Percentiles rank a stretch among this genome's conserved stretches.
phyloP scores from a whole-genome alignment of 2,329 filamentous ascomycete species.

The Helicocarpus griseus region DNA sequence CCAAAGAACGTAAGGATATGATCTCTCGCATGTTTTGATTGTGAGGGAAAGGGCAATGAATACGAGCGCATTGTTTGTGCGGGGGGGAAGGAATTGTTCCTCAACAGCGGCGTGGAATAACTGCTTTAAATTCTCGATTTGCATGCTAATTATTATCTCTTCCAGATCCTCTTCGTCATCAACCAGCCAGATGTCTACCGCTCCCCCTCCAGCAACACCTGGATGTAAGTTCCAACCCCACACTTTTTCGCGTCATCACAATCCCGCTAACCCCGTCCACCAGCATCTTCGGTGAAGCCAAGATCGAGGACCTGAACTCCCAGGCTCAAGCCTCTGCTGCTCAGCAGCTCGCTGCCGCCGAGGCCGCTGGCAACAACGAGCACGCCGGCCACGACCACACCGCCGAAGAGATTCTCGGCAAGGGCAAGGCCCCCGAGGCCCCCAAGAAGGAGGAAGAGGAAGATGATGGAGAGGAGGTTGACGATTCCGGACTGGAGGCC shows the following conservation, averaged over 20 bases:
- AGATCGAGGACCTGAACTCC: constrained; percentile 99
- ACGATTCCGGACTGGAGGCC: constrained; percentile 86
- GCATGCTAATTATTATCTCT: background rate
- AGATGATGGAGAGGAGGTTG: constrained; percentile 91
- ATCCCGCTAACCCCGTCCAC: background rate
- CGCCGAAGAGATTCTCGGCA: constrained; percentile 53
- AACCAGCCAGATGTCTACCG: constrained; percentile 99
- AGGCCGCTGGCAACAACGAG: constrained; percentile 53
- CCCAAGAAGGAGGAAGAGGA: constrained; percentile 71
- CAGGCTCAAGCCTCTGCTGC: constrained; percentile 92
- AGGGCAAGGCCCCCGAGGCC: constrained; percentile 49
- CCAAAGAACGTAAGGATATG: constrained; percentile 89
- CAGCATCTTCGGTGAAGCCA: constrained; percentile 98
- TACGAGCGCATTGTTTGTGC: background rate
- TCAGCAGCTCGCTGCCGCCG: constrained; percentile 79
- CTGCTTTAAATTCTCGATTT: too few relatives aligned
- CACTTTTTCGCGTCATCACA: constrained; percentile 16
- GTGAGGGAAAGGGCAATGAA: background rate
- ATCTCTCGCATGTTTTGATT: background rate
- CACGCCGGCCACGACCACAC: constrained; percentile 50
- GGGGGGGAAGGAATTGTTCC: too few relatives aligned
- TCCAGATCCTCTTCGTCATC: constrained; percentile 96
- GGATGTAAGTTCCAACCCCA: constrained; percentile 63
- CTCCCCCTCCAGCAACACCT: constrained; percentile 98
- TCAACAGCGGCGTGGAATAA: too few relatives aligned